Percentiles rank a stretch among this genome's conserved stretches.
Evolutionary conservation across 176 grass and related monocot genomes (phyloP).

Genomic region (Oryza officinalis): DNA sequence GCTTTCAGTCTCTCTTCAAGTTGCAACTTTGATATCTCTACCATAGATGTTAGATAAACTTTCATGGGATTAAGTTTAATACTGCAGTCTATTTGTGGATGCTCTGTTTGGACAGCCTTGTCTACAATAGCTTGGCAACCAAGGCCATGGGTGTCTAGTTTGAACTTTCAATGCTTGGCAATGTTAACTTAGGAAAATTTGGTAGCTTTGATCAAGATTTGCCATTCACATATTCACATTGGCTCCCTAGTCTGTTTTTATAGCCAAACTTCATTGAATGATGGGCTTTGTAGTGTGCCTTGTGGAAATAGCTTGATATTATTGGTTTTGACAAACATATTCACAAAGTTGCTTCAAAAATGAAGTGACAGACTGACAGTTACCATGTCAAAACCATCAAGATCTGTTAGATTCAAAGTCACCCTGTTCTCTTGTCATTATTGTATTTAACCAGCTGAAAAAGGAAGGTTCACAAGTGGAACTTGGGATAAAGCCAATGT

Average conservation of each 20-base stretch:
- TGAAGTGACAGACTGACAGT: neutral
- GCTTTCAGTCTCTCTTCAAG: neutral
- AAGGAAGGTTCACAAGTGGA: constrained; percentile 11
- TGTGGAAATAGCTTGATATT: neutral
- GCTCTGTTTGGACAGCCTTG: neutral
- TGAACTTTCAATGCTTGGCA: neutral
- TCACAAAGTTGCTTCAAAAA: constrained; percentile 13
- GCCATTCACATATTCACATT: neutral
- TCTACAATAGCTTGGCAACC: neutral
- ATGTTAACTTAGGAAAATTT: neutral
- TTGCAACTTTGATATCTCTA: neutral
- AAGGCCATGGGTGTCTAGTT: neutral
- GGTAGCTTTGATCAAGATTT: neutral
- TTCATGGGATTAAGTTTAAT: neutral
- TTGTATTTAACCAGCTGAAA: constrained; percentile 95
- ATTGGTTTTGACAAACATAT: neutral
- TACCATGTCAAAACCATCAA: constrained; percentile 96
- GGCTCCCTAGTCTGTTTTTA: neutral
- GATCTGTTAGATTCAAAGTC: constrained; percentile 71
- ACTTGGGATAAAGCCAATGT: neutral
- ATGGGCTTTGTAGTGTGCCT: neutral
- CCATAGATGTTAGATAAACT: neutral
- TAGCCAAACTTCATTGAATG: neutral
- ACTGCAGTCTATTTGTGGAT: neutral
- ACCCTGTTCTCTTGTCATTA: constrained; percentile 86